Base-by-base conservation (phyloP, 2,329 filamentous ascomycete genomes). In the Aspergillus pseudoglaucus region DNA sequence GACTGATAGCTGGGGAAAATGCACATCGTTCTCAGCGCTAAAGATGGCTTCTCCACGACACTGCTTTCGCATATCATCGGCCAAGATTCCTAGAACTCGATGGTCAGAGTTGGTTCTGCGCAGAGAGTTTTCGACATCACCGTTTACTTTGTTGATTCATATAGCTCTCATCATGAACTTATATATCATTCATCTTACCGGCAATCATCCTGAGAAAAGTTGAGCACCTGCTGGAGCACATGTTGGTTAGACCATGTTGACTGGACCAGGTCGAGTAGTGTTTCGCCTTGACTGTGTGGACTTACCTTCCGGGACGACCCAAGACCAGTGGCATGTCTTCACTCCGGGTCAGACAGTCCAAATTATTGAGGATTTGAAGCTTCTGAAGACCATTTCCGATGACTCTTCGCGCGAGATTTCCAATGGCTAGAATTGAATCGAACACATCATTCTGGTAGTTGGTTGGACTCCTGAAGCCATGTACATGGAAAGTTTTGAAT, bases 21-120 rank as follows among this genome's bases (percentile, higher is more conserved):
- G 87, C 4, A 88, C 84, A 63, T 94, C 88, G 32, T 88, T 84
- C 66, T 93, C 88, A 50, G 87, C 87, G 0, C 86, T 90, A 70
- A 93, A 93, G 64, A 93, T 90, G 52, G 87, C 87, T 69, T 94
- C 88, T 55, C 88, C 88, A 23, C 87, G 83, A 71, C 91, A 90
- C n/a, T 76, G 75, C 8, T 80, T 80, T 68, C 86, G 82, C 86
- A 93, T 91, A 62, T 88, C 53, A 49, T 64, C 59, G 41, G 62
- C 61, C 6, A 65, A 59, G 41, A 69, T 67, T 58, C 53, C 52
- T 54, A n/a, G n/a, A n/a, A n/a, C n/a, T n/a, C n/a, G n/a, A n/a
- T n/a, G n/a, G 23, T 30, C 39, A 8, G 5, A 23, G 32, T 45
- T 15, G 15, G 15, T 12, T 5, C n/a, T n/a, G n/a, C n/a, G n/a